Percentiles rank a stretch among this genome's conserved stretches.
phyloP scores from a whole-genome alignment of 2,329 filamentous ascomycete species.

The Massarina eburnea region DNA sequence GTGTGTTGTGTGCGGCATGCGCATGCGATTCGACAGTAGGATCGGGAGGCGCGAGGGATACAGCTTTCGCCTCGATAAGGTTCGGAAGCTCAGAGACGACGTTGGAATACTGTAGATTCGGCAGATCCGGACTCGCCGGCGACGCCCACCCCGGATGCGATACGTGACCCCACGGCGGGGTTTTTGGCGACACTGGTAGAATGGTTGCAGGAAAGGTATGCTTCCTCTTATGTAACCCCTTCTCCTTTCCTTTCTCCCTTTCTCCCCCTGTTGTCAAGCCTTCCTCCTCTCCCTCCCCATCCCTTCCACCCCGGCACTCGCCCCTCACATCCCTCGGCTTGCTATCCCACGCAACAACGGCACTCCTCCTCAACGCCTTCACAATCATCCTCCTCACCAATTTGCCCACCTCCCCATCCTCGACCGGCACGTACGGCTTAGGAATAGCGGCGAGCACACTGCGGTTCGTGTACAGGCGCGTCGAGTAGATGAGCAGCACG shows the following conservation, averaged over 20 bases:
- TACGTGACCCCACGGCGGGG: conserved; percentile 76
- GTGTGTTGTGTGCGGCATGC: conserved; percentile 29
- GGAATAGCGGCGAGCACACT: conserved; percentile 80
- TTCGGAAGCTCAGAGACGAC: conserved; percentile 85
- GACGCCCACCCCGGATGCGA: conserved; percentile 88
- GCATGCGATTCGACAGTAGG: conserved; percentile 40
- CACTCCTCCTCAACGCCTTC: conserved; percentile 72
- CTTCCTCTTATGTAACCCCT: conserved; percentile 35
- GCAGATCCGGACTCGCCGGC: conserved; percentile 71
- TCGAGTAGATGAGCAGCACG: conserved; percentile 75
- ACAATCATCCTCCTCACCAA: conserved; percentile 75
- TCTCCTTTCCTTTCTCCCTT: conserved; percentile 27
- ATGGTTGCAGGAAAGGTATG: conserved; percentile 31
- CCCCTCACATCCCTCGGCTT: conserved; percentile 63
- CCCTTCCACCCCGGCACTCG: conserved; percentile 39
- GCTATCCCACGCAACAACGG: conserved; percentile 77
- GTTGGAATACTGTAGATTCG: conserved; percentile 78
- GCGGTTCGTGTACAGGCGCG: conserved; percentile 84
- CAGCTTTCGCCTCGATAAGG: conserved; percentile 87
- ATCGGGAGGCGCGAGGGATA: conserved; percentile 74
- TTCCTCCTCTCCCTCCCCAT: conserved; percentile 15
- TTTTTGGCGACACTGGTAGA: conserved; percentile 45
- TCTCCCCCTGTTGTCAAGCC: conserved; percentile 14
- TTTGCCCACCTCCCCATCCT: conserved; percentile 78
- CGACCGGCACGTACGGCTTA: conserved; percentile 81